Base-by-base conservation (phyloP, 2,329 filamentous ascomycete species). In the Colletotrichum destructivum region DNA sequence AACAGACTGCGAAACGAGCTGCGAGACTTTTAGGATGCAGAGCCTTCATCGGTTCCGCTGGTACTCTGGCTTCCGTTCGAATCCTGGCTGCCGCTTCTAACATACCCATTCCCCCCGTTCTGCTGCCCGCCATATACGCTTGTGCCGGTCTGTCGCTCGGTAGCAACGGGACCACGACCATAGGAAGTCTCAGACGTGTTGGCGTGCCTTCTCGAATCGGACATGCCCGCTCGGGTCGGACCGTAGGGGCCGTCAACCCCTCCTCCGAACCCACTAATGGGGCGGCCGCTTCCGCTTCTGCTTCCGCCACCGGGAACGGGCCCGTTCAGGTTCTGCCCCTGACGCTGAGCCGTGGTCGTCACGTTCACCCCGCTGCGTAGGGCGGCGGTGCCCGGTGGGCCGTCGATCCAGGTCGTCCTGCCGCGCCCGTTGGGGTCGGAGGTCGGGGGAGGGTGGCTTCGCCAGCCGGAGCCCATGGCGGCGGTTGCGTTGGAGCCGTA, bases 381-480 rank as follows among this genome's bases (percentile, higher is more conserved):
- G 21, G 21, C 40, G 8, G 18, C 56, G 9, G 40, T 15, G 40
- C 56, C n/a, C 1, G 56, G 56, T 2, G 54, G 12, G 21, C 35
- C 56, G 56, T 46, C 15, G 38, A 11, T 1, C 56, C 56, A 46
- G 38, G 57, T 42, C n/a, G 57, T 47, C 21, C 56, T 60, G 42
- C 42, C 23, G 12, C 15, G 38, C 9, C 16, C 8, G 55, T 42
- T 15, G n/a, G 35, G 13, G 35, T 18, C 23, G n/a, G 55, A 13
- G 16, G 23, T 13, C 11, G 13, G 40, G 18, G 54, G 9, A 15
- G 42, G 16, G 16, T 42, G 16, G 3, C 15, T 46, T 40, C 42
- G 40, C 21, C 26, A 47, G 57, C 23, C 40, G 57, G 26, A 46
- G 40, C 57, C 55, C 38, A 23, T 57, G 13, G 55, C 55, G 16